Percentiles rank a stretch among this genome's conserved stretches.
phyloP scores from a whole-genome alignment of 257 asterid genomes.

The Gardenia jasminoides region DNA sequence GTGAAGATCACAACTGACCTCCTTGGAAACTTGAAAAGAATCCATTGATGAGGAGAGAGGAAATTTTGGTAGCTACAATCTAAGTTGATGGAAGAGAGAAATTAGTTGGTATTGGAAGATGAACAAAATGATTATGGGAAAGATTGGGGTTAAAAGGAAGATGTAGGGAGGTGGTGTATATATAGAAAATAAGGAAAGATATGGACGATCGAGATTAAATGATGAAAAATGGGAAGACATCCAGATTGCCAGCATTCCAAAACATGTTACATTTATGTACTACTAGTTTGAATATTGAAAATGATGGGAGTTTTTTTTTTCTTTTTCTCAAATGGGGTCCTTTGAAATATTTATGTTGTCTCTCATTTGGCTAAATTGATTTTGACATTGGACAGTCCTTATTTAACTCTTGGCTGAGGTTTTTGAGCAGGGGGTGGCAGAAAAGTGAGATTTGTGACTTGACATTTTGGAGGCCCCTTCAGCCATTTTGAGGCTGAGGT shows the following conservation, averaged over 20 bases:
- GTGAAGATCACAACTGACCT: constrained; percentile 35
- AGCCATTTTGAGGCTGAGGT: constrained; percentile 1
- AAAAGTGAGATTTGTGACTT: constrained; percentile 1
- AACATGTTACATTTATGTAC: not conserved
- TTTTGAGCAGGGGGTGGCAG: not conserved
- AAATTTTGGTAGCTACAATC: constrained; percentile 11
- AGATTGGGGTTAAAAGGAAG: constrained; percentile 15
- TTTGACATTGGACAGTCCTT: constrained; percentile 18
- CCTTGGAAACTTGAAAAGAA: constrained; percentile 46
- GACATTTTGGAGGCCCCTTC: constrained; percentile 2
- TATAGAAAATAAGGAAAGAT: constrained; percentile 29
- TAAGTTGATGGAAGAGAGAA: constrained; percentile 20
- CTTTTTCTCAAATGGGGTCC: constrained; percentile 20
- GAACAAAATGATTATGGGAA: constrained; percentile 1
- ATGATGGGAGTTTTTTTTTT: not conserved
- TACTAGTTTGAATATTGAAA: constrained; percentile 11
- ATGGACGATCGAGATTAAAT: constrained; percentile 27
- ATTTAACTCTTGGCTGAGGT: not conserved
- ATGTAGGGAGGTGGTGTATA: constrained; percentile 26
- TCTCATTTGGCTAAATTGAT: constrained; percentile 20
- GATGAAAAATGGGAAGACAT: constrained; percentile 2
- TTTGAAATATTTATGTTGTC: constrained; percentile 11
- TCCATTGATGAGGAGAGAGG: constrained; percentile 48
- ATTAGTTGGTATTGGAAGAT: constrained; percentile 14
- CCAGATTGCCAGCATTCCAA: constrained; percentile 3